Conservation (phyloP, 78 protist species). For the Anaeramoeba ignava region DNA sequence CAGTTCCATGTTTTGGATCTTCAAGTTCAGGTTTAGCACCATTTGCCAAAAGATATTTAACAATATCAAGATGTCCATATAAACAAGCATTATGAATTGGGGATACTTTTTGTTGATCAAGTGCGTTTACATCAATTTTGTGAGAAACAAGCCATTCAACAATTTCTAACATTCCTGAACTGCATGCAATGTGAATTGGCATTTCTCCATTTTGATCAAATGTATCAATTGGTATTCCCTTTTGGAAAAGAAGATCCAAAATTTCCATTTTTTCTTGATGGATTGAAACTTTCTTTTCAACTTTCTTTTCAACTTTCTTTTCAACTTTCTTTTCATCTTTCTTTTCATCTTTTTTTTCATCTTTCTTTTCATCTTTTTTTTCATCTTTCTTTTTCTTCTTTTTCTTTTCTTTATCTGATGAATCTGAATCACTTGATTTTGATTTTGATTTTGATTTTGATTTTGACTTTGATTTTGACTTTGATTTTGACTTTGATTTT, state of each 20-base stretch:
- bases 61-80: background rate
- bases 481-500: background rate
- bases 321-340: background rate
- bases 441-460: background rate
- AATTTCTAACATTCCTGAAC: background rate
- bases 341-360: background rate
- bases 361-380: background rate
- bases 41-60: background rate
- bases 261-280: background rate
- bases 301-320: background rate
- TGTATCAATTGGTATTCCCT: background rate
- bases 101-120: background rate
- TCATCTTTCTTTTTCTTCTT: background rate
- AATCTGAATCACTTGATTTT: background rate
- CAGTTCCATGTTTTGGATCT: no score
- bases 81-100: background rate
- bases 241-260: background rate
- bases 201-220: background rate
- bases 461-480: background rate
- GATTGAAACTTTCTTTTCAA: background rate
- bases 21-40: background rate
- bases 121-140: background rate
- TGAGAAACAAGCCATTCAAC: background rate
- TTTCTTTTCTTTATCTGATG: background rate
- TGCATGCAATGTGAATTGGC: background rate